These are phyloP conservation scores for Rhododendron mucronatum DNA, from an alignment of 148 eudicot species.

Conservation along the genomic window DNA sequence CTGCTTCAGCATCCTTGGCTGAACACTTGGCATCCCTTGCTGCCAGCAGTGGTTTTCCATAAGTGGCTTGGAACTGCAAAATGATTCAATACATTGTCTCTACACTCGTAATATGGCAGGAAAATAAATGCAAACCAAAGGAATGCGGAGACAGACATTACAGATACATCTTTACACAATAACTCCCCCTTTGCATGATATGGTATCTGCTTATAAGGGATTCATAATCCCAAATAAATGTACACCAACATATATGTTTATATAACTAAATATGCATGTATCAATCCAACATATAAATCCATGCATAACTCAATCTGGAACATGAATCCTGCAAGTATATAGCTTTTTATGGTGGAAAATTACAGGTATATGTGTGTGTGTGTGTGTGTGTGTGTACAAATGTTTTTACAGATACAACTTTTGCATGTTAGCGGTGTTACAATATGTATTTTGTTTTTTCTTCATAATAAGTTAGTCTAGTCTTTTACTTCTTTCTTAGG, in stretches of 20 bases:
- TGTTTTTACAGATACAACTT: neutral
- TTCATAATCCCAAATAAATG: neutral
- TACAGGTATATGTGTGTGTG: neutral
- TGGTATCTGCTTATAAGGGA: neutral
- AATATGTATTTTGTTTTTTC: neutral
- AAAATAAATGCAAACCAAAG: neutral
- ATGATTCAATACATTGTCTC: neutral
- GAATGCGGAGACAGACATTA: neutral
- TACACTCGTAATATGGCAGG: neutral
- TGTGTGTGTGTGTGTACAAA: no score
- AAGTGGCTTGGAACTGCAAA: slow-evolving; percentile 78
- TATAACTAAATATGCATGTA: neutral
- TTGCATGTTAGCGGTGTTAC: neutral
- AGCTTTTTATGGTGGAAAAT: neutral
- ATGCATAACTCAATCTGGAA: neutral
- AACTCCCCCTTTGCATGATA: neutral
- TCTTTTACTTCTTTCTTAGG: no score
- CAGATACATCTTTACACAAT: neutral
- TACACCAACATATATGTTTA: neutral
- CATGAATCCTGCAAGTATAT: neutral
- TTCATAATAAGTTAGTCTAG: neutral
- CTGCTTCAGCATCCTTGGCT: slow-evolving; percentile 98
- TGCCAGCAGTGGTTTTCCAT: slow-evolving; percentile 92
- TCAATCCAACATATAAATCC: neutral
- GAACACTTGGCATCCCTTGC: slow-evolving; percentile 97